Evolutionary conservation across 2,329 filamentous ascomycete species (phyloP).

Genomic region (Aspergillus floridensis): DNA sequence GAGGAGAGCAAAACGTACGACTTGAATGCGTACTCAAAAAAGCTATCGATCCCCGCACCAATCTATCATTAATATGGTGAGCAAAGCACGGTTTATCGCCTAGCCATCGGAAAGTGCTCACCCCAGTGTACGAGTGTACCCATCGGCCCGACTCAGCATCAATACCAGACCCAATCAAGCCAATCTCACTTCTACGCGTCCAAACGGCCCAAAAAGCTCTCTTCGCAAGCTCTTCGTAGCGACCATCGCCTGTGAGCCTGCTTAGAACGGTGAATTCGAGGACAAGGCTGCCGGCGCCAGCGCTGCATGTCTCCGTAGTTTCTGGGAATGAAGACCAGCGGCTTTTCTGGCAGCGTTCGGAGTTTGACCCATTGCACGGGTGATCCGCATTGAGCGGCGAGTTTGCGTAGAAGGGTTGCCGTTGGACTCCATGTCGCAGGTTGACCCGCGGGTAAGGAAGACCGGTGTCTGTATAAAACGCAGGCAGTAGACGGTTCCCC

Average conservation of each 20-base stretch:
- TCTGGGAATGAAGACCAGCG: slow-evolving; percentile 51
- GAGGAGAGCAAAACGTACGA: slow-evolving; percentile 87
- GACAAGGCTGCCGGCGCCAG: slow-evolving; percentile 91
- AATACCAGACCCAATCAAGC: slow-evolving; percentile 85
- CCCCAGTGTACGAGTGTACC: slow-evolving; percentile 81
- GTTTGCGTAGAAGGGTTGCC: slow-evolving; percentile 76
- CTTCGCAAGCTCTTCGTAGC: slow-evolving; percentile 89
- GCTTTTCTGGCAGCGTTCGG: slow-evolving; percentile 44
- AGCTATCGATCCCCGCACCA: slow-evolving; percentile 94
- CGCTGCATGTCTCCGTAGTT: slow-evolving; percentile 93
- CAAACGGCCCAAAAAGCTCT: slow-evolving; percentile 97
- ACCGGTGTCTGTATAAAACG: slow-evolving; percentile 86
- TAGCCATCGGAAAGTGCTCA: slow-evolving; percentile 25
- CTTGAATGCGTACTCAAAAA: slow-evolving; percentile 97
- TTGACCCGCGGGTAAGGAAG: slow-evolving; percentile 95
- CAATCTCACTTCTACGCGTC: slow-evolving; percentile 78
- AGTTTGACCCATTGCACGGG: slow-evolving; percentile 46
- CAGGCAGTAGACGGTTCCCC: slow-evolving; percentile 77
- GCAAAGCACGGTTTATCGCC: not conserved
- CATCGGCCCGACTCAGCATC: slow-evolving; percentile 88
- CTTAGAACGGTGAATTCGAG: slow-evolving; percentile 91
- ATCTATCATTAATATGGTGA: slow-evolving; percentile 52
- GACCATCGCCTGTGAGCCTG: slow-evolving; percentile 76
- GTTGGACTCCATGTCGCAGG: slow-evolving; percentile 71
- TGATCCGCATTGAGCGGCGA: slow-evolving; percentile 66